Evolutionary conservation across 2,329 filamentous ascomycete species (phyloP).

Genomic region (Botryotinia convoluta): DNA sequence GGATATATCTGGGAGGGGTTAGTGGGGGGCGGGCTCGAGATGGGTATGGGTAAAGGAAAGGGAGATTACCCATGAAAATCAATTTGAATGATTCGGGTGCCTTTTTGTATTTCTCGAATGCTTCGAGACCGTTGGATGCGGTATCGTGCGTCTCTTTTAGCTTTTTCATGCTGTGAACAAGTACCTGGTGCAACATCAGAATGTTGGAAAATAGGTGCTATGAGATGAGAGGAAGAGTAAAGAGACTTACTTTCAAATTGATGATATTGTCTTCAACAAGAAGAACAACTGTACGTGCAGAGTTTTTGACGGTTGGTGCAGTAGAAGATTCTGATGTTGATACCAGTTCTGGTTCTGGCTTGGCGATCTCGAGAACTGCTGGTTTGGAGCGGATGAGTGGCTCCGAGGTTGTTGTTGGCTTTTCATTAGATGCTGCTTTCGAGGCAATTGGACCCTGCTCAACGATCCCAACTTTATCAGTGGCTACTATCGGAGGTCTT

Average conservation of each 20-base stretch:
- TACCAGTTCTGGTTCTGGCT: background rate
- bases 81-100: conserved; percentile 28
- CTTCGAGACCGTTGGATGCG: conserved; percentile 47
- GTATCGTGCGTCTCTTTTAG: conserved; percentile 34
- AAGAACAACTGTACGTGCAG: conserved; percentile 30
- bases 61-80: conserved; percentile 38
- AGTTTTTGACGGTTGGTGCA: background rate
- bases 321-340: background rate
- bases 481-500: background rate
- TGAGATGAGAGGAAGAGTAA: background rate
- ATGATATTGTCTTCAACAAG: conserved; percentile 43
- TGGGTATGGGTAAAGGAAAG: background rate
- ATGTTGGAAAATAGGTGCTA: background rate
- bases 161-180: conserved; percentile 31
- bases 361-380: background rate
- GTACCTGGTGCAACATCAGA: conserved; percentile 21
- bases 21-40: background rate
- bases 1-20: conserved; percentile 44
- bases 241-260: conserved; percentile 36
- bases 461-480: background rate
- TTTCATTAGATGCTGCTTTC: background rate
- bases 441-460: background rate
- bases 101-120: conserved; percentile 40
- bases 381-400: background rate
- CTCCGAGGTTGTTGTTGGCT: background rate